phyloP scores from a whole-genome alignment of 2,329 filamentous ascomycete species.

The Pyricularia pennisetigena region DNA sequence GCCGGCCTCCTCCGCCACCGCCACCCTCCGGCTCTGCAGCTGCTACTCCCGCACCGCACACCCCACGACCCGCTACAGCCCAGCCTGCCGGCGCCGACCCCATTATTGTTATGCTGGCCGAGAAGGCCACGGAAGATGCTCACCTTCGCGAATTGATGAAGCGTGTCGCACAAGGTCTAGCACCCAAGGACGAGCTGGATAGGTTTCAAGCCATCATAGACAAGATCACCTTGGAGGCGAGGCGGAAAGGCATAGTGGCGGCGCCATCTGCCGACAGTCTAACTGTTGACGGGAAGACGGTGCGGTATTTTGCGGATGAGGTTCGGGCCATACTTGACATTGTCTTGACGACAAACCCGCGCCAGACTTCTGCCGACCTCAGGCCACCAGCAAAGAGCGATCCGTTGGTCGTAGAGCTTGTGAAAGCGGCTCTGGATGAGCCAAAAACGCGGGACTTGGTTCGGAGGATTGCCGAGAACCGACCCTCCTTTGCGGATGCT shows the following conservation, averaged over 20 bases:
- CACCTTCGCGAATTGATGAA: constrained; percentile 73
- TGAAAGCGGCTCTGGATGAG: constrained; percentile 48
- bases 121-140: constrained; percentile 63
- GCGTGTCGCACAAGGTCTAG: constrained; percentile 67
- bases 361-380: constrained; percentile 42
- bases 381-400: constrained; percentile 44
- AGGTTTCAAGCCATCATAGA: constrained; percentile 76
- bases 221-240: constrained; percentile 56
- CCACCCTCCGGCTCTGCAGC: constrained; percentile 8
- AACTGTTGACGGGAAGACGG: constrained; percentile 43
- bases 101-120: constrained; percentile 71
- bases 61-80: constrained; percentile 3
- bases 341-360: constrained; percentile 47
- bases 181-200: constrained; percentile 59
- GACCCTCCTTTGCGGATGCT: constrained; percentile 40
- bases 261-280: constrained; percentile 45
- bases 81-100: constrained; percentile 43
- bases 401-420: constrained; percentile 43
- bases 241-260: constrained; percentile 37
- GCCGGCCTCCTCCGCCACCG: constrained; percentile 8
- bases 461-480: constrained; percentile 40
- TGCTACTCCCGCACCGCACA: constrained; percentile 17
- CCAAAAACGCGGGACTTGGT: constrained; percentile 38
- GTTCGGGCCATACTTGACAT: constrained; percentile 48
- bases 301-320: constrained; percentile 51